A percentile compares a stretch with the other conserved stretches of the same genome.
These are phyloP conservation scores for Bothriochloa decipiens DNA, from an alignment of 176 grass and related monocot genomes.

Conservation along the genomic window DNA sequence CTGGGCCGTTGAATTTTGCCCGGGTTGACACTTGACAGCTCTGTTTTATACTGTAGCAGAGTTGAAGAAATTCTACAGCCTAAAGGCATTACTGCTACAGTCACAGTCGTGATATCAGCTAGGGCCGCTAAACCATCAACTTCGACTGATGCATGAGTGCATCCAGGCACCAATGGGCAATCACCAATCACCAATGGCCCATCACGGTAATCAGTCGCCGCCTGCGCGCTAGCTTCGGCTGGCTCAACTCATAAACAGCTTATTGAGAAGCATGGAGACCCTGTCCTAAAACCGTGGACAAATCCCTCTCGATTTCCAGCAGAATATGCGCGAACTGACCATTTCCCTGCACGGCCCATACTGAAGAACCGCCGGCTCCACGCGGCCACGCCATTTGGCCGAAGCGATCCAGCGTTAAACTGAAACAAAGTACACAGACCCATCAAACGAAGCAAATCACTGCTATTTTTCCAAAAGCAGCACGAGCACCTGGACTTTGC, in stretches of 20 bases:
- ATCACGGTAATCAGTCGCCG: not conserved
- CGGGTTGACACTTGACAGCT: not conserved
- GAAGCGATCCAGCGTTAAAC: not conserved
- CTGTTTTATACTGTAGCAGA: no score
- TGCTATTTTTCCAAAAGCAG: not conserved
- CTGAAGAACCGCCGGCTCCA: not conserved
- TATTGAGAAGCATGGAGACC: no score
- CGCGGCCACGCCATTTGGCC: not conserved
- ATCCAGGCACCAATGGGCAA: not conserved
- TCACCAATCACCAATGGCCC: no score
- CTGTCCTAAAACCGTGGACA: not conserved
- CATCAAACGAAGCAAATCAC: not conserved
- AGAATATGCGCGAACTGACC: constrained; percentile 19
- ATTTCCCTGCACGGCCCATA: not conserved
- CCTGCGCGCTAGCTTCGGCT: not conserved
- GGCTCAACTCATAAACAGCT: not conserved
- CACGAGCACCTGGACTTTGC: not conserved
- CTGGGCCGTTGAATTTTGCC: not conserved
- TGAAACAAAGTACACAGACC: not conserved
- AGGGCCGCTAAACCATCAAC: not conserved
- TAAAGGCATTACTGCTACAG: no score
- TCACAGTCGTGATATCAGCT: no score
- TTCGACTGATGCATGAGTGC: not conserved
- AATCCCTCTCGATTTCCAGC: constrained; percentile 3
- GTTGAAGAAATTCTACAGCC: constrained; percentile 16